A percentile compares a stretch with the other conserved stretches of the same genome.
These are phyloP conservation scores for Stropharia rugosoannulata DNA, from an alignment of 768 basidiomycete genomes.

Conservation along the genomic window DNA sequence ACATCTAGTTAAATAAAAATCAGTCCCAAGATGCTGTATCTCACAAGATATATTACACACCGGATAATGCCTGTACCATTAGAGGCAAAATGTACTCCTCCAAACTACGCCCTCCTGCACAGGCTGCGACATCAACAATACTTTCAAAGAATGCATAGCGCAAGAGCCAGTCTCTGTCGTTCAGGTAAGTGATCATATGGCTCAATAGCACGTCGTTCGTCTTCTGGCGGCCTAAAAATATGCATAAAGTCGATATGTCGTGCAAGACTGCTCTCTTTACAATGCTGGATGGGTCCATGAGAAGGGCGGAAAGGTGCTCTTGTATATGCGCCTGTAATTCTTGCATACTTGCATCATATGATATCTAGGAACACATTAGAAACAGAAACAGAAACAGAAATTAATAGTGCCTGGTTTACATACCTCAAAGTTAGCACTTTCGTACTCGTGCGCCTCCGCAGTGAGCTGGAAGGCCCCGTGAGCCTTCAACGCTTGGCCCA, in stretches of 20 bases:
- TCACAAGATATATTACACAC: slow-evolving; percentile 38
- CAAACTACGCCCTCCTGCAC: slow-evolving; percentile 85
- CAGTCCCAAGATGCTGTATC: background rate
- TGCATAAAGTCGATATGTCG: slow-evolving; percentile 85
- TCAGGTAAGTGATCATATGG: slow-evolving; percentile 79
- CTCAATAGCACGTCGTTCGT: slow-evolving; percentile 95
- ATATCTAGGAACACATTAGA: slow-evolving; percentile 55
- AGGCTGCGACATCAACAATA: slow-evolving; percentile 93
- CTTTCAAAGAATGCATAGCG: slow-evolving; percentile 93
- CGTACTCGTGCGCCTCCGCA: slow-evolving; percentile 68
- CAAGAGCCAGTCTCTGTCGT: slow-evolving; percentile 87
- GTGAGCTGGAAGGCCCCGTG: slow-evolving; percentile 71
- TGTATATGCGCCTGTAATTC: slow-evolving; percentile 86
- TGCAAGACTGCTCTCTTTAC: slow-evolving; percentile 91
- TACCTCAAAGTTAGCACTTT: slow-evolving; percentile 82
- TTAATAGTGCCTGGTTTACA: slow-evolving; percentile 9
- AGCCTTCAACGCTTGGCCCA: slow-evolving; percentile 88
- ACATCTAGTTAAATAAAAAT: slow-evolving; percentile 56
- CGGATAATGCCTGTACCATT: slow-evolving; percentile 93
- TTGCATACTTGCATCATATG: slow-evolving; percentile 83
- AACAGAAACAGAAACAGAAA: background rate
- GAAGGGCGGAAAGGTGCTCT: slow-evolving; percentile 81
- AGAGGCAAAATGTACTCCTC: slow-evolving; percentile 97
- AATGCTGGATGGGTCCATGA: slow-evolving; percentile 85
- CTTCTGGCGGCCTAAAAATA: slow-evolving; percentile 89